These are phyloP conservation scores for Aspergillus affinis DNA, from an alignment of 495 filamentous ascomycete genomes.

Conservation along the genomic window DNA sequence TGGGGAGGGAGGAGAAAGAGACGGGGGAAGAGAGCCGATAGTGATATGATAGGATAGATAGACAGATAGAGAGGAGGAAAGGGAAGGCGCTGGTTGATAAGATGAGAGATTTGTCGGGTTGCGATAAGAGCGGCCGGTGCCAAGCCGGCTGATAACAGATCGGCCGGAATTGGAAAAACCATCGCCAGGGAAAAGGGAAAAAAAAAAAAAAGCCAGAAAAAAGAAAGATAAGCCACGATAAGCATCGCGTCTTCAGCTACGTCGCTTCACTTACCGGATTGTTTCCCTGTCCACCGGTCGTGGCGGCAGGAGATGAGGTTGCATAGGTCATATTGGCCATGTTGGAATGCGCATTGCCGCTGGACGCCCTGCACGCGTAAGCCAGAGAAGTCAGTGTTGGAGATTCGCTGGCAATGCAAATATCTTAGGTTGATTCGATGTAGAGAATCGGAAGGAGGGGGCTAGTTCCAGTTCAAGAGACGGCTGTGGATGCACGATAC, in stretches of 20 bases:
- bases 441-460: not conserved
- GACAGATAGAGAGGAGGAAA: slow-evolving; percentile 16
- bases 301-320: slow-evolving; percentile 66
- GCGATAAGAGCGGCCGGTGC: slow-evolving; percentile 41
- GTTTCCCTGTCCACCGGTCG: slow-evolving; percentile 63
- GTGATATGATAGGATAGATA: slow-evolving; percentile 18
- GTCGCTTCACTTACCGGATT: slow-evolving; percentile 56
- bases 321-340: slow-evolving; percentile 61
- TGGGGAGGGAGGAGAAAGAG: slow-evolving; percentile 26
- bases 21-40: slow-evolving; percentile 23
- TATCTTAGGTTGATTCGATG: not conserved
- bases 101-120: slow-evolving; percentile 50
- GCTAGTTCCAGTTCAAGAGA: not conserved
- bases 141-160: slow-evolving; percentile 40
- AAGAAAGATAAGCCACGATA: slow-evolving; percentile 15
- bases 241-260: slow-evolving; percentile 17
- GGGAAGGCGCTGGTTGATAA: slow-evolving; percentile 40
- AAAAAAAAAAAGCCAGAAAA: slow-evolving; percentile 10
- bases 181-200: slow-evolving; percentile 22
- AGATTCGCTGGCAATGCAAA: not conserved
- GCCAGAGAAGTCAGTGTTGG: slow-evolving; percentile 28
- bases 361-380: slow-evolving; percentile 45
- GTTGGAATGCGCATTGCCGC: slow-evolving; percentile 46
- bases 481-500: not conserved
- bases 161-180: slow-evolving; percentile 25